These are phyloP conservation scores for Pulveroboletus sp. DNA, from an alignment of 768 basidiomycete species.

Conservation along the genomic window DNA sequence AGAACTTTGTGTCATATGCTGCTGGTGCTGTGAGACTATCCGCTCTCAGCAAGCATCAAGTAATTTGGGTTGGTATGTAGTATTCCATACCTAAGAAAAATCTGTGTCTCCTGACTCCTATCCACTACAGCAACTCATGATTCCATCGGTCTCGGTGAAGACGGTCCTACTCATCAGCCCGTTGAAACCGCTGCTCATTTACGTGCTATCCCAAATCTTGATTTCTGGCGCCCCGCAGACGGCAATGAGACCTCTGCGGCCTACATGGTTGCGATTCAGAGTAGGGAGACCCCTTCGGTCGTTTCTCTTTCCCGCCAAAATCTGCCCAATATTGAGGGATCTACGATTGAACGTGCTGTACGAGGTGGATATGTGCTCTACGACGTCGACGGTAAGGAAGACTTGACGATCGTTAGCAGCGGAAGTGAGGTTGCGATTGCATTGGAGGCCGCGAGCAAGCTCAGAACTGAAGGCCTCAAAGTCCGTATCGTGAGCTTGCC, in stretches of 20 bases:
- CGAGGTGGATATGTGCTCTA: conserved; percentile 88
- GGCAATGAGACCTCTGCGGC: conserved; percentile 97
- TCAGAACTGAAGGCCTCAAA: conserved; percentile 73
- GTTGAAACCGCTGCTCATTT: conserved; percentile 84
- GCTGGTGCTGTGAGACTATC: conserved; percentile 90
- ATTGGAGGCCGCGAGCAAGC: conserved; percentile 77
- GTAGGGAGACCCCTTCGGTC: conserved; percentile 75
- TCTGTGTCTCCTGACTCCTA: background rate
- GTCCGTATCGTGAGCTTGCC: conserved; percentile 83
- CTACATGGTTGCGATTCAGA: conserved; percentile 74
- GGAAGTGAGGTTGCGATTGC: conserved; percentile 89
- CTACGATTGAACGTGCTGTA: conserved; percentile 75
- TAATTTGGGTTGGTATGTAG: conserved; percentile 85
- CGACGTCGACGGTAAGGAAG: conserved; percentile 67
- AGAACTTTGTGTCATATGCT: conserved; percentile 94
- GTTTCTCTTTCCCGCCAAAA: conserved; percentile 84
- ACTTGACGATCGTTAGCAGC: conserved; percentile 83
- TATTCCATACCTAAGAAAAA: background rate
- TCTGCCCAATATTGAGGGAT: conserved; percentile 87
- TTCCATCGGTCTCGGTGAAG: conserved; percentile 88
- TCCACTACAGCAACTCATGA: conserved; percentile 75
- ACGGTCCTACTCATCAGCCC: conserved; percentile 95
- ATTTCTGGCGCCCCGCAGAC: conserved; percentile 91
- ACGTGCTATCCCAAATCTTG: conserved; percentile 86
- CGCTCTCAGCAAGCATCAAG: conserved; percentile 82